phyloP scores from a whole-genome alignment of 225 moss, liverwort and hornwort genomes.

The Sphagnum tenellum region DNA sequence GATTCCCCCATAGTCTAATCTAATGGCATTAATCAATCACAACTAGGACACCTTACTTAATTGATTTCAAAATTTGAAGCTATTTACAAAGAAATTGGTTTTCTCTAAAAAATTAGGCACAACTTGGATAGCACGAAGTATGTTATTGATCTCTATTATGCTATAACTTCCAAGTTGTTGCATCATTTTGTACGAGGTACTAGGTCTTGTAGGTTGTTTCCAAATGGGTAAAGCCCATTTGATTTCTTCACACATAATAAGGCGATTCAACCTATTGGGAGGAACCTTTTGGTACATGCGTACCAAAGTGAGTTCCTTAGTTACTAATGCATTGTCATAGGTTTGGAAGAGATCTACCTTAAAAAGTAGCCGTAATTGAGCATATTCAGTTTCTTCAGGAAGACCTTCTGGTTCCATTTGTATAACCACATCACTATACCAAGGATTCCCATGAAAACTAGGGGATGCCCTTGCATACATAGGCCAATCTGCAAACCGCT shows the following conservation, averaged over 20 bases:
- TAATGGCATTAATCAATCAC: too few species aligned
- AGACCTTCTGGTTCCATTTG: slow-evolving; percentile 5
- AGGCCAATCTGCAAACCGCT: slow-evolving; percentile 6
- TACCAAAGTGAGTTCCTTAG: background rate
- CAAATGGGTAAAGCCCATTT: too few species aligned
- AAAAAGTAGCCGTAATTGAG: slow-evolving; percentile 4
- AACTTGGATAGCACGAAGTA: background rate
- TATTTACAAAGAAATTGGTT: background rate
- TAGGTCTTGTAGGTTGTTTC: background rate
- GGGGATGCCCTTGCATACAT: slow-evolving; percentile 3
- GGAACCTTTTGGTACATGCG: background rate
- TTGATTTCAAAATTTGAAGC: background rate
- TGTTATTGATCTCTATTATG: background rate
- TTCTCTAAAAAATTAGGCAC: background rate
- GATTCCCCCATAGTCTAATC: too few species aligned
- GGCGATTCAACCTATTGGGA: background rate
- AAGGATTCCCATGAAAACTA: slow-evolving; percentile 1
- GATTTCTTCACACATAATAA: background rate
- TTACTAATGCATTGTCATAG: background rate
- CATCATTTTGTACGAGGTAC: background rate
- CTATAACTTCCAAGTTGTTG: background rate
- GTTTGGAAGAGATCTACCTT: background rate
- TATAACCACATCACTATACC: slow-evolving; percentile 1
- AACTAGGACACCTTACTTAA: too few species aligned
- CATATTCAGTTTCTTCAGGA: slow-evolving; percentile 3